Evolutionary conservation across 2,329 filamentous ascomycete species (phyloP).

Genomic region (Cladosporium sp.): DNA sequence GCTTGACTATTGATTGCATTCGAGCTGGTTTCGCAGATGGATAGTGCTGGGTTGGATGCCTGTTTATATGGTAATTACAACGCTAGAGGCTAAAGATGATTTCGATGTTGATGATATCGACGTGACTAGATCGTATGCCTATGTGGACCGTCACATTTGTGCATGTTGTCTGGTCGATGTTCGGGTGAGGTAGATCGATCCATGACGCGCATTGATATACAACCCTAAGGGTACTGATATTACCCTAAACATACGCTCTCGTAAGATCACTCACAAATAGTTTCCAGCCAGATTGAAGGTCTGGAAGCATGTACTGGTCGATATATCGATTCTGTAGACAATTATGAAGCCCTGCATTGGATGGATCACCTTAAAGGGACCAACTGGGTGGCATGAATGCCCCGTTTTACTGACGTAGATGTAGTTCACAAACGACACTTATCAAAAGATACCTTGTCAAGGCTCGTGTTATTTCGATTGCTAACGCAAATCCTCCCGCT

Average conservation of each 20-base stretch:
- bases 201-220: background rate
- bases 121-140: background rate
- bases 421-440: no score
- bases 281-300: background rate
- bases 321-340: background rate
- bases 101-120: background rate
- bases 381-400: background rate
- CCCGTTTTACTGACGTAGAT: no score
- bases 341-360: background rate
- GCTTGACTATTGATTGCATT: slow-evolving; percentile 20
- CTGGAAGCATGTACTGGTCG: background rate
- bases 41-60: background rate
- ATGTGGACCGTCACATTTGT: background rate
- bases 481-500: background rate
- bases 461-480: background rate
- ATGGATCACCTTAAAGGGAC: background rate
- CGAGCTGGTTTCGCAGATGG: background rate
- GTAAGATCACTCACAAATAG: background rate
- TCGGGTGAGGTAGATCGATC: background rate
- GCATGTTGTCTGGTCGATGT: background rate
- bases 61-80: background rate
- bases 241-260: background rate
- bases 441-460: no score
- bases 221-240: background rate
- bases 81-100: background rate